Base-by-base conservation (phyloP, 2,329 filamentous ascomycete species). In the Chrysoporthe austroafricana region DNA sequence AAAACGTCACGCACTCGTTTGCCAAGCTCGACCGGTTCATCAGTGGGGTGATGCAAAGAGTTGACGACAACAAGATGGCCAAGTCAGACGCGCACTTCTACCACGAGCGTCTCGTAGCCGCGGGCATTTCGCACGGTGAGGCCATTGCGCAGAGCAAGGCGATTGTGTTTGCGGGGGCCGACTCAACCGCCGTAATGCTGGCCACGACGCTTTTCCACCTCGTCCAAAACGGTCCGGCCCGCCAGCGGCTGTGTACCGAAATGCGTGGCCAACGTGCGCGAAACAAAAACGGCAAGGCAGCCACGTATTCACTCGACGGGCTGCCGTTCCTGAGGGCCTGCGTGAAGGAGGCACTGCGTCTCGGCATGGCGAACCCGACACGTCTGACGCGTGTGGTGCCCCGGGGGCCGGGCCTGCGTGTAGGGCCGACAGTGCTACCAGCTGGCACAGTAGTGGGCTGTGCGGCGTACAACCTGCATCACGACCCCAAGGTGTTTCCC, bases 391-490 rank as follows among this genome's bases (percentile, higher is more conserved):
- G 72, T 0, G n/a, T 66, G 1, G 64, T 69, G 16, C 64, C 64
- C 3, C 16, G n/a, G 1, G 56, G 54, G 6, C 11, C 48, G 0
- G 43, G 57, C 18, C 16, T 63, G 56, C n/a, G 78, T 14, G 79
- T 90, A 70, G 32, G 13, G 3, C 84, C 86, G 73, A 85, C 84
- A 71, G 77, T 84, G 50, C 75, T 90, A 14, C 86, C 86, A 1
- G 83, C 80, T 2, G 89, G 89, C 59, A 86, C 83, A 32, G 83
- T 90, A 63, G 84, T 90, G 62, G 90, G 89, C 3, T 14, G 36
- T 4, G 86, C 90, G 13, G 86, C 89, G 73, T 91, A 91, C 77
- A 82, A 88, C 1, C 84, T 92, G 70, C 72, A 74, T 50, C 70
- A 73, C 44, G 66, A 74, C 39, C 62, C 70, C 11, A 21, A 21